Percentiles rank a stretch among this genome's conserved stretches.
Evolutionary conservation across 805 yeast species (phyloP).

Genomic region (Wickerhamomyces queroliae): DNA sequence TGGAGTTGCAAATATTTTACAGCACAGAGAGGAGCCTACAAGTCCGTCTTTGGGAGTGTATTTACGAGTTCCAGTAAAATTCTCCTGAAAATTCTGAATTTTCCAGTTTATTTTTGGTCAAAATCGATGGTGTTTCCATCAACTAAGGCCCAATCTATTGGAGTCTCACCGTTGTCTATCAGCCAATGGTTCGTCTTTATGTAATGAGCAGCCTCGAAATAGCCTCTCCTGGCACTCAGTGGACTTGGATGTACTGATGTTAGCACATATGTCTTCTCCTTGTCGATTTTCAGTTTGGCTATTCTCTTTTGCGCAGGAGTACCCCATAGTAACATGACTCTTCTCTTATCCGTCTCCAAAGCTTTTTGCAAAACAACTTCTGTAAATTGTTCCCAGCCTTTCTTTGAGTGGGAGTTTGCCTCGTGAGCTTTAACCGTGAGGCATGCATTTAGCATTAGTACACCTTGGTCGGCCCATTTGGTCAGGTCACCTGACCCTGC

Average conservation of each 20-base stretch:
- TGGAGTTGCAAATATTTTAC: too few species aligned
- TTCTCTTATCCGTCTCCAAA: slow-evolving; percentile 23
- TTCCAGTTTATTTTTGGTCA: background rate
- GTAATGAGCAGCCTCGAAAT: slow-evolving; percentile 75
- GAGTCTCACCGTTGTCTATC: slow-evolving; percentile 27
- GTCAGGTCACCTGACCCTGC: slow-evolving; percentile 57
- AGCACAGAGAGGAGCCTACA: too few species aligned
- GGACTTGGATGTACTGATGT: slow-evolving; percentile 94
- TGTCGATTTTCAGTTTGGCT: slow-evolving; percentile 21
- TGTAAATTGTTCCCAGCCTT: slow-evolving; percentile 93
- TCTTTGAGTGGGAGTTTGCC: slow-evolving; percentile 86
- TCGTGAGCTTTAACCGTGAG: slow-evolving; percentile 89
- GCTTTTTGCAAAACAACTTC: slow-evolving; percentile 63
- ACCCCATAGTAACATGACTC: slow-evolving; percentile 30
- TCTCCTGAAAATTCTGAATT: too few species aligned
- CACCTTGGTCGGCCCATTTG: slow-evolving; percentile 86
- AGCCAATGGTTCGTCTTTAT: slow-evolving; percentile 77
- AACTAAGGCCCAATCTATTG: slow-evolving; percentile 64
- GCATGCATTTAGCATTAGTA: slow-evolving; percentile 79
- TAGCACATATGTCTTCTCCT: slow-evolving; percentile 42
- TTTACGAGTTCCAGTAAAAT: too few species aligned
- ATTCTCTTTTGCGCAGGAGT: slow-evolving; percentile 37
- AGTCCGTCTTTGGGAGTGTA: too few species aligned
- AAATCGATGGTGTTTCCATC: slow-evolving; percentile 15
- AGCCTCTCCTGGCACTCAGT: slow-evolving; percentile 82